Base-by-base conservation (phyloP, 257 asterid species). In the Nicotiana sylvestris region DNA sequence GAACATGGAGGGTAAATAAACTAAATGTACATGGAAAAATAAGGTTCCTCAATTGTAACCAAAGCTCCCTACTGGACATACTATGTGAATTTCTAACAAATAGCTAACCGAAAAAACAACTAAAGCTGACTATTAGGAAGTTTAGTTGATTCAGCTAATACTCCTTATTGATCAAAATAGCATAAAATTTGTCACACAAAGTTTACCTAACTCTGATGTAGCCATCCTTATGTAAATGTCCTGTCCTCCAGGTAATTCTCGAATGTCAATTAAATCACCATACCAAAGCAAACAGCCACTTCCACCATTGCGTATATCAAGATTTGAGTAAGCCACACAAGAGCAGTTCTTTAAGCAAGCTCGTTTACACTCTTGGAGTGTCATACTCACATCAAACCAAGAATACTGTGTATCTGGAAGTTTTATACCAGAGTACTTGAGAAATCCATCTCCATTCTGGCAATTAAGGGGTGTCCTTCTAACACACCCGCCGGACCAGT, bases 201-300 rank as follows among this genome's bases (percentile, higher is more conserved):
- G 25, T 27, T 78, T 61, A 83, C 86, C 88, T 15, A 70, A 27
- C 81, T 81, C 78, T 0, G 58, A 70, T 5, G 6, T 5, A 70
- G 78, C 78, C 25, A 70, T 21, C 58, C 78, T 70, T 11, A 70
- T 43, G 35, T 70, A 70, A 1, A 70, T 70, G 58, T 70, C 78
- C 58, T 70, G 78, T 70, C 74, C 78, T 70, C 78, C 78, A 70
- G 78, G 58, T 43, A 70, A 11, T 70, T 70, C 78, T 39, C 21
- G 58, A 43, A 70, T 70, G 58, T 70, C 78, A 55, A 85, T 12
- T 5, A 87, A 82, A 13, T 87, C 85, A 0, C 53, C 86, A 29
- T 68, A 82, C 90, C 90, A 87, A 82, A 85, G 61, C 72, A 85
- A 70, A 37, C 90, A 85, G 32, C 88, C 88, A 11, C n/a, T 77